Base-by-base conservation (phyloP, 202 grass and related monocot genomes). In the Setaria viridis region DNA sequence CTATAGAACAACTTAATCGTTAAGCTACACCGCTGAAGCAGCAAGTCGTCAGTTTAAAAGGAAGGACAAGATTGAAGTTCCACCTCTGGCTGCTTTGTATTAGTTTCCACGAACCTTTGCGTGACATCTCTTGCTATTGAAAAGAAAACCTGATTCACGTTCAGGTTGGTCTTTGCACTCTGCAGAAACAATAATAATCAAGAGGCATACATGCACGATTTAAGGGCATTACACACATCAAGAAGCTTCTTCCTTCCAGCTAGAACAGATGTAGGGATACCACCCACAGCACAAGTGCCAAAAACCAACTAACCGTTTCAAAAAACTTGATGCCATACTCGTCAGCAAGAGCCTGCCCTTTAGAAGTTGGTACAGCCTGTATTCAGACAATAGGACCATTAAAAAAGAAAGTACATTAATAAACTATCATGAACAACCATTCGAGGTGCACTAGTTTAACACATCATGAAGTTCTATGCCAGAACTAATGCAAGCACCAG, bases 241-340 rank as follows among this genome's bases (percentile, higher is more conserved):
- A 57, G 62, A 62, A 56, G 39, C 2, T 34, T 0, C 0, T 45
- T 56, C 15, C 34, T 45, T n/a, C 55, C 7, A 74, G 30, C 51
- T 75, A 81, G 34, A 74, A 53, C 8, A 25, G 41, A 68, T 54
- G 55, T 50, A 34, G 47, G 42, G 41, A 66, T 85, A 65, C 25
- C 25, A 25, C 25, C 43, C 58, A 72, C 50, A 72, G 74, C n/a
- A 72, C 50, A 85, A 72, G 15, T 48, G 47, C 54, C 20, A 54
- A 83, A 21, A 34, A 32, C 10, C 6, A 67, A 77, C 87, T 65
- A 49, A 93, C 86, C 84, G 91, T 93, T 86, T 93, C 91, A 59
- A 93, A 93, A 47, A 91, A 93, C 33, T 88, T 84, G 55, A 93
- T 91, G 42, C 88, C 91, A 69, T 93, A 93, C 81, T 93, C 88